phyloP scores from a whole-genome alignment of 202 grass and related monocot genomes.

The Setaria italica region DNA sequence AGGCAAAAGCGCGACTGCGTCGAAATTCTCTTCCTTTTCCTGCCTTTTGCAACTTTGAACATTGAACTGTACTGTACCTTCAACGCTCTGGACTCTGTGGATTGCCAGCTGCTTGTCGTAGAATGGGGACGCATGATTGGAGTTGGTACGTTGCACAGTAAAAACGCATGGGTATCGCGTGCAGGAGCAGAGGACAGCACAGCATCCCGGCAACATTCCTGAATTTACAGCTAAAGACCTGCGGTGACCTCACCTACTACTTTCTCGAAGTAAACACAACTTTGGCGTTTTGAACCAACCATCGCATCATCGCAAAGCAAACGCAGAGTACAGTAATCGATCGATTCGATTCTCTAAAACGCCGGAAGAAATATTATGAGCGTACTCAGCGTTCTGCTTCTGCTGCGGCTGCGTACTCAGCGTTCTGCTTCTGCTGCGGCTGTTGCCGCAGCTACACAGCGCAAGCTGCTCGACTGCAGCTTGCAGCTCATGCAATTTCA shows the following conservation, averaged over 20 bases:
- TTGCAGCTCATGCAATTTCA: too few relatives aligned
- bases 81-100: background rate
- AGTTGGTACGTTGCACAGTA: slow-evolving; percentile 13
- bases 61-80: background rate
- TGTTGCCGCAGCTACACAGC: too few relatives aligned
- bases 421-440: too few relatives aligned
- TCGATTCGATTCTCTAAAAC: slow-evolving; percentile 1
- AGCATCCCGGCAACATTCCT: slow-evolving; percentile 32
- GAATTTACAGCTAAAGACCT: slow-evolving; percentile 28
- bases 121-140: background rate
- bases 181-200: slow-evolving; percentile 19
- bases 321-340: background rate
- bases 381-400: too few relatives aligned
- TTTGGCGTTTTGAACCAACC: slow-evolving; percentile 12
- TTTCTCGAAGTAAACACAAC: slow-evolving; percentile 19
- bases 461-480: too few relatives aligned
- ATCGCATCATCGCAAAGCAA: background rate
- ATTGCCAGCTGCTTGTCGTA: background rate
- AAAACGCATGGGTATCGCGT: slow-evolving; percentile 10
- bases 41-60: slow-evolving; percentile 4
- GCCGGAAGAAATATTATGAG: background rate
- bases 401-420: too few relatives aligned
- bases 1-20: background rate
- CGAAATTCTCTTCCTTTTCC: background rate
- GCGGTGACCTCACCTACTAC: slow-evolving; percentile 4